Percentiles rank a stretch among this genome's conserved stretches.
Conservation (phyloP, 2,329 filamentous ascomycete genomes). For the Talaromyces marneffei region DNA sequence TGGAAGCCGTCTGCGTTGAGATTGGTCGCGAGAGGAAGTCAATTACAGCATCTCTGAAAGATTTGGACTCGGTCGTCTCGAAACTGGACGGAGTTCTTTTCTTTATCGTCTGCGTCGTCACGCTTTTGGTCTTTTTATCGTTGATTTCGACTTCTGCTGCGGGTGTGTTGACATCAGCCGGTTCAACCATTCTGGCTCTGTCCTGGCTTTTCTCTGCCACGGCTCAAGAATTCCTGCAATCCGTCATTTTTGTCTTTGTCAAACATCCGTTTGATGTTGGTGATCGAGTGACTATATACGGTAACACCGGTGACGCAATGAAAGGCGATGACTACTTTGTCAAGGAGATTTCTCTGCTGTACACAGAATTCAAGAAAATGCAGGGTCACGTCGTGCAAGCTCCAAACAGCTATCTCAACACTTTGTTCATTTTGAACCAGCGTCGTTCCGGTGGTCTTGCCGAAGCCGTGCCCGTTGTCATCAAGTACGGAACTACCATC, state of each 20-base stretch:
- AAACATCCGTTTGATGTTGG: constrained; percentile 97
- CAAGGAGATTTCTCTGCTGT: constrained; percentile 85
- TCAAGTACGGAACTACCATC: constrained; percentile 82
- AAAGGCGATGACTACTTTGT: constrained; percentile 93
- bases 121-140: constrained; percentile 79
- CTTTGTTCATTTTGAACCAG: constrained; percentile 90
- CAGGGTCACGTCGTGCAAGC: constrained; percentile 93
- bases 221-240: constrained; percentile 90
- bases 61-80: constrained; percentile 85
- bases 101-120: constrained; percentile 75
- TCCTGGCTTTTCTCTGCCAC: constrained; percentile 92
- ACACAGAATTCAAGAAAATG: constrained; percentile 98
- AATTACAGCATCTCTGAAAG: constrained; percentile 89
- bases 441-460: constrained; percentile 81
- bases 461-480: constrained; percentile 74
- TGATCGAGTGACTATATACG: constrained; percentile 86
- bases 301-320: constrained; percentile 72
- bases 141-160: constrained; percentile 87
- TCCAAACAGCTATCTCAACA: constrained; percentile 89
- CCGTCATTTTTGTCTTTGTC: constrained; percentile 90
- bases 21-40: constrained; percentile 92
- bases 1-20: constrained; percentile 88
- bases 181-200: constrained; percentile 78
- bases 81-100: constrained; percentile 86
- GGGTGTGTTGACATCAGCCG: constrained; percentile 80